Evolutionary conservation across 208 protist species (phyloP).

Genomic region (Leishmania guyanensis): DNA sequence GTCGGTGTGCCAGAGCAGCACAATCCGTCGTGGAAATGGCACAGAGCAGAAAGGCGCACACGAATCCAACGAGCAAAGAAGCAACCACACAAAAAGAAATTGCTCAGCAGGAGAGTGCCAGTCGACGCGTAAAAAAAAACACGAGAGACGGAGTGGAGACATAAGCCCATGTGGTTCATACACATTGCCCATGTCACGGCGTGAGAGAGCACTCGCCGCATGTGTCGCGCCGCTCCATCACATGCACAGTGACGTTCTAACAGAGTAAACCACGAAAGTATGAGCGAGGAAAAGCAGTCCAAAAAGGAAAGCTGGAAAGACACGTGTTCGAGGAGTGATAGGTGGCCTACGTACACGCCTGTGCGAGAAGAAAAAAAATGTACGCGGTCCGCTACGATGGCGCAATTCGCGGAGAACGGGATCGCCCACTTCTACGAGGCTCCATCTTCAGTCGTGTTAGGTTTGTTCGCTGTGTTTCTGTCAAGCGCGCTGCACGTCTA

Average conservation of each 20-base stretch:
- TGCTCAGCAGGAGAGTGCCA: not conserved
- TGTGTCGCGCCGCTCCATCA: not conserved
- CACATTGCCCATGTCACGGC: not conserved
- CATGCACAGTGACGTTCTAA: not conserved
- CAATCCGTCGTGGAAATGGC: not conserved
- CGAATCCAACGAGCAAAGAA: not conserved
- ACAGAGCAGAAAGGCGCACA: not conserved
- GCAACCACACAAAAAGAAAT: not conserved
- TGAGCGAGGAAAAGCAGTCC: not conserved
- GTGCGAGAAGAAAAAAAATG: not conserved
- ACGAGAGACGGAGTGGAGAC: not conserved
- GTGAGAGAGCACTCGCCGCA: not conserved
- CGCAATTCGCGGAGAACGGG: not conserved
- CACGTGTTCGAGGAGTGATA: not conserved
- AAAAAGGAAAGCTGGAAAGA: not conserved
- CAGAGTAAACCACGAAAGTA: conserved; percentile 4
- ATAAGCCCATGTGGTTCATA: not conserved
- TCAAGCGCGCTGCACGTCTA: not conserved
- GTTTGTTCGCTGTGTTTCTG: not conserved
- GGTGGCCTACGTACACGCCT: not conserved
- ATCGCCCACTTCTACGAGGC: no score
- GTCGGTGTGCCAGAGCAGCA: not conserved
- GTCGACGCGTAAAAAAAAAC: not conserved
- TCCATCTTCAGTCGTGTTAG: no score
- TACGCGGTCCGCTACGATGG: not conserved